phyloP scores from a whole-genome alignment of 345 rosid species.

The Nasturtium officinale region DNA sequence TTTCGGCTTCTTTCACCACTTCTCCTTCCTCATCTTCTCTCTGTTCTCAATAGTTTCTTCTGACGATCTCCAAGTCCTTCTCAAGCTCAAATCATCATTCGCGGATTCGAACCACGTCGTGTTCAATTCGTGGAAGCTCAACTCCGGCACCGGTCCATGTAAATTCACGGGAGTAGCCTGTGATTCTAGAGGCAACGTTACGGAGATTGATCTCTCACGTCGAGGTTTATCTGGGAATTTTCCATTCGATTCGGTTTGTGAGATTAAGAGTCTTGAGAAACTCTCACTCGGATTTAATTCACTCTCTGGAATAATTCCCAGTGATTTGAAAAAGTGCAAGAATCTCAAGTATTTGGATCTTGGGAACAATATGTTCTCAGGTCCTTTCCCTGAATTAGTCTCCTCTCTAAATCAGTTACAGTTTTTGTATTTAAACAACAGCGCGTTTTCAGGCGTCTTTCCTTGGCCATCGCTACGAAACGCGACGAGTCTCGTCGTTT shows the following conservation, averaged over 20 bases:
- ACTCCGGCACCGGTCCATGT: conserved; percentile 41
- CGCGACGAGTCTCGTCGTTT: conserved; percentile 50
- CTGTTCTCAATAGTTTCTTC: conserved; percentile 49
- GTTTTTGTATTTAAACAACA: conserved; percentile 58
- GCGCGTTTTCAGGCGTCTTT: conserved; percentile 65
- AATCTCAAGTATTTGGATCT: conserved; percentile 67
- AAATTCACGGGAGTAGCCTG: conserved; percentile 71
- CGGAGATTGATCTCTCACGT: conserved; percentile 68
- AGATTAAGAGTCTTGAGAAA: conserved; percentile 57
- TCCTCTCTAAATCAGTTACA: conserved; percentile 56
- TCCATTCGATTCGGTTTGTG: conserved; percentile 60
- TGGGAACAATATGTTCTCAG: conserved; percentile 68
- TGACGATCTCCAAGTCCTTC: conserved; percentile 60
- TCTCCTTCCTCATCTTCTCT: conserved; percentile 33
- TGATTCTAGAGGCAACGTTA: conserved; percentile 47
- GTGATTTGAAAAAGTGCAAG: conserved; percentile 54
- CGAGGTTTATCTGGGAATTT: conserved; percentile 50
- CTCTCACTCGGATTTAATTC: conserved; percentile 73
- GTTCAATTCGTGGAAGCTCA: conserved; percentile 56
- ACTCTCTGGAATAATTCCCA: conserved; percentile 47
- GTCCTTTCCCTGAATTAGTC: conserved; percentile 62
- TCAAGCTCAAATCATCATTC: conserved; percentile 53
- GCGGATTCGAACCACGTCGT: conserved; percentile 37
- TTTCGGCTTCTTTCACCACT: neutral
- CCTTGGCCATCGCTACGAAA: conserved; percentile 71